Evolutionary conservation across 768 basidiomycete genomes (phyloP), one percentile per base, ranked within the genome.

Genomic region (Paxillus involutus): DNA sequence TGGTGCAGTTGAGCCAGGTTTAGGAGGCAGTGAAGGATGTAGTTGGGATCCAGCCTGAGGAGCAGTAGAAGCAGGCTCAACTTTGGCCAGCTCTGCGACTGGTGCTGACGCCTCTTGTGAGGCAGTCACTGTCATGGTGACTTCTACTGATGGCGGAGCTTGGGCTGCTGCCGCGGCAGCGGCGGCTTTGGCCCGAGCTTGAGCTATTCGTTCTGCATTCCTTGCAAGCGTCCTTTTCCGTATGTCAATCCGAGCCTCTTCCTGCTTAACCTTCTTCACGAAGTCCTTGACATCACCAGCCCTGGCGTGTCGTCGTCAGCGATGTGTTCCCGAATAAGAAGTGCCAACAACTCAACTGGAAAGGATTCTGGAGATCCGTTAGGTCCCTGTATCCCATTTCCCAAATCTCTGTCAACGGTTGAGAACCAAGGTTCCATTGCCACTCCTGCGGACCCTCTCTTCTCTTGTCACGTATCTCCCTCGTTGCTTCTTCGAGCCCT

Each of bases 321-420:
- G 14, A 39, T 42, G 47, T 43, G 30, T 13, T 41, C 24, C 9
- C 6, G 46, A 44, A 44, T 39, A 26, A 43, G 61, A 47, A 60
- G 26, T 13, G 14, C 49, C 11, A n/a, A 16, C 17, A 58, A 72
- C 79, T 67, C 62, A 72, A 89, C 89, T 79, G 80, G 77, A 85
- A 86, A 11, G 83, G 83, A 53, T 75, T 80, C 63, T 87, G 76
- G 26, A 91, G 67, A 67, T 91, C 86, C 10, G 61, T 50, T 51
- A 89, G 63, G 46, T 82, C 81, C 56, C 82, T 74, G 63, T 86
- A 91, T 14, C 91, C 90, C 84, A 88, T 83, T 52, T 84, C 81
- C 91, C 91, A 94, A 29, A 91, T 87, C 56, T 91, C 88, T 3
- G 88, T 88, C 64, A 92, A 70, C 1, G 87, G 75, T 53, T 81